Base-by-base conservation (phyloP, 306 rosid species). In the Sophora flavescens region DNA sequence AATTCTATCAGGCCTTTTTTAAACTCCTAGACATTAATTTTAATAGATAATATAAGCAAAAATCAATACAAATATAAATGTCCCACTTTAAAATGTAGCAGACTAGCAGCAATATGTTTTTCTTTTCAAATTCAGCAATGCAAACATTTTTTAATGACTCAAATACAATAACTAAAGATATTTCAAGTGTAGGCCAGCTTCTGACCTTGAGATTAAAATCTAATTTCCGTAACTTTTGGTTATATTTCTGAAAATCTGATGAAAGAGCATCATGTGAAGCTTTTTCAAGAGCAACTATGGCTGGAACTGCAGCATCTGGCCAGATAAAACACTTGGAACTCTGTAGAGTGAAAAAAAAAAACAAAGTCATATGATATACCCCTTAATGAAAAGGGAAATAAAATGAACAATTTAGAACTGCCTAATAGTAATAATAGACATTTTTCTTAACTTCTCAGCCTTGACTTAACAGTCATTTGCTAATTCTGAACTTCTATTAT, bases 261-360 rank as follows among this genome's bases (percentile, higher is more conserved):
- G 89, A 63, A 26, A 92, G 80, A 48, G 87, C 75, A 35, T 89
- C 98, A 81, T 88, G 82, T 3, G 96, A 85, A 72, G 93, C 93
- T 86, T 89, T 93, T 85, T 96, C 98, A 7, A 96, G 89, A 72
- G 97, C 84, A 81, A 81, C 83, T 35, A 91, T 76, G 2, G 97
- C 96, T 39, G 85, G 69, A 71, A 96, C 90, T 71, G 92, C 98
- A 79, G 80, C 93, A 81, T 88, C 94, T 5, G 99, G 99, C 98
- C 98, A 96, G 74, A 77, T 75, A 82, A 91, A 92, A 75, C 87
- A 56, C 77, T 89, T 74, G 61, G 82, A 67, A 65, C 76, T 64
- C 99, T 96, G 92, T 22, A 82, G 39, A 66, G 63, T 6, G 44
- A 68, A 48, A 6, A 39, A 68, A n/a, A 38, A 47, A 57, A 76